Base-by-base conservation (phyloP, 768 basidiomycete species). In the Scleroderma citrinum region DNA sequence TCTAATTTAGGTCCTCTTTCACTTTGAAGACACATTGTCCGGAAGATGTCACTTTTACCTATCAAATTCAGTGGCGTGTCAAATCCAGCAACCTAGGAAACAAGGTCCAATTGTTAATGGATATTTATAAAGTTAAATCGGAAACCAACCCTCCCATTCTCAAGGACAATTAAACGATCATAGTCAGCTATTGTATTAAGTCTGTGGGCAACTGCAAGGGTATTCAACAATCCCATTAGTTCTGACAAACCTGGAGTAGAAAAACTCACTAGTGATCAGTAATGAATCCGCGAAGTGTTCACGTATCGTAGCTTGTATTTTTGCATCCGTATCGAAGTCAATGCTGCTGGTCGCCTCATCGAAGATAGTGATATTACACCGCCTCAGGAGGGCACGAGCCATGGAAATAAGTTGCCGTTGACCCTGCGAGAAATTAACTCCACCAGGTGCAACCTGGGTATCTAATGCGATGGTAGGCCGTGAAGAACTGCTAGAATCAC, bases 371-470 rank as follows among this genome's bases (percentile, higher is more conserved):
- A 92, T 80, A 12, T 82, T 69, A 59, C 82, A 87, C 7, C 79
- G 76, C 16, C 87, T 72, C 26, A 91, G 71, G 19, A 92, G 69
- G 0, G 90, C 88, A 5, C 90, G 77, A 0, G 89, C 90, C 85
- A 92, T 85, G 1, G 88, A 85, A 46, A 92, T 86, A 14, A 92
- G 69, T 58, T 97, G 93, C 10, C 92, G 67, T 61, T 97, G 92
- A 10, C 94, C 93, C 51, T 92, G 89, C 1, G 89, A 93, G 66
- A 96, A 94, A 69, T 96, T 95, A 26, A 82, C 75, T 0, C 92
- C 92, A 0, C 92, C 92, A 1, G 88, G 76, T 1, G 89, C 89
- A 8, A 95, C 85, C 51, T 85, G 81, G 0, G 85, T 88, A 17
- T 88, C 81, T 3, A 95, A 73, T 1, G 80, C 74, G 24, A 94